These are phyloP conservation scores for Rhododendron mucronatum DNA, from an alignment of 148 eudicot species.

Conservation along the genomic window DNA sequence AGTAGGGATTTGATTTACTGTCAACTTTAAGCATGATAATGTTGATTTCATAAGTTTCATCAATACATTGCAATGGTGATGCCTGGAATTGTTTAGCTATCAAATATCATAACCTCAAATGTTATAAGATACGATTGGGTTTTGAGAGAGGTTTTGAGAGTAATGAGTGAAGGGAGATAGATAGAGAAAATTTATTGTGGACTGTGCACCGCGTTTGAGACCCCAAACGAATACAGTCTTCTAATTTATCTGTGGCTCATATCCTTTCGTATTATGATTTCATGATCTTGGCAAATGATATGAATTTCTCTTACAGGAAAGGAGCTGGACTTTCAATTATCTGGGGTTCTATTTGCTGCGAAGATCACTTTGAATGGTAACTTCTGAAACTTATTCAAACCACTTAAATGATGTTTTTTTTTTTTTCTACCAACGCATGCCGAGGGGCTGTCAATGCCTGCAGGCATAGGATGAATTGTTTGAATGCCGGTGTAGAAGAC, in stretches of 20 bases:
- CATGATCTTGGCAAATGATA: neutral
- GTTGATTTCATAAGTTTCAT: neutral
- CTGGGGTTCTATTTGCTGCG: slow-evolving; percentile 76
- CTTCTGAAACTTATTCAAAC: slow-evolving; percentile 7
- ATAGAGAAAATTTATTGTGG: too few relatives aligned
- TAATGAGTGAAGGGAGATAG: too few relatives aligned
- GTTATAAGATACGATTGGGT: neutral
- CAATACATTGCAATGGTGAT: neutral
- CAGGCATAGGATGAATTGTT: slow-evolving; percentile 89
- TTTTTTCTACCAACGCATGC: neutral
- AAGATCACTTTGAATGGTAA: slow-evolving; percentile 88
- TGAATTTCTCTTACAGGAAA: slow-evolving; percentile 45
- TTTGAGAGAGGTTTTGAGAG: too few relatives aligned
- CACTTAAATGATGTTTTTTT: neutral
- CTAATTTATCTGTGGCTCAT: neutral
- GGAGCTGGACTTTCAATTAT: slow-evolving; percentile 65
- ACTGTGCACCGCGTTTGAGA: too few relatives aligned
- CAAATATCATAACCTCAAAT: neutral
- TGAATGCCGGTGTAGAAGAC: slow-evolving; percentile 56
- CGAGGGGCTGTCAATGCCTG: neutral
- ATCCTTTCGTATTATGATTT: neutral
- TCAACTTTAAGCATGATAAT: neutral
- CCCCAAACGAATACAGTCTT: neutral
- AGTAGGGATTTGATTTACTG: neutral
- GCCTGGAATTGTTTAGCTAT: neutral